Evolutionary conservation across 805 yeast genomes (phyloP), one percentile per base, ranked within the genome.

Genomic region (Wickerhamomyces sydowiorum): DNA sequence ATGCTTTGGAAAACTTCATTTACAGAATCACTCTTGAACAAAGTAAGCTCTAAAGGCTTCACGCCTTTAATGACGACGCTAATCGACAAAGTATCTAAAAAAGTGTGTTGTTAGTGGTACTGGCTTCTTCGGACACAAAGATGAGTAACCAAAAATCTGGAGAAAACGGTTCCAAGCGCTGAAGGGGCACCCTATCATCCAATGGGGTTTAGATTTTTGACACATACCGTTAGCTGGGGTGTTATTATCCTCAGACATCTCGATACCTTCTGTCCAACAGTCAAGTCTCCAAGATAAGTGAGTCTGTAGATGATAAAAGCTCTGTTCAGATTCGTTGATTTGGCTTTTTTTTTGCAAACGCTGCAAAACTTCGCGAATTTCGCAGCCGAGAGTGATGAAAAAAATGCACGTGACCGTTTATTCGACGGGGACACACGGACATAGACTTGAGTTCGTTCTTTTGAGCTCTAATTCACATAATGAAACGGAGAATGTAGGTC

Each of bases 1-100:
- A 86, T 61, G 14, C 83, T 71, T 54, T 77, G 78, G 46, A 67
- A 71, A 38, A 86, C 67, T 41, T 81, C 86, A 35, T 70, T 63
- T 38, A 84, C 54, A 17, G 80, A 60, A 47, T 80, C 88, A 37
- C 42, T 39, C 44, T 60, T 57, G 10, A 40, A 39, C 20, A 54
- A 34, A 24, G 47, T 43, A 12, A 52, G 23, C 42, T 48, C 51
- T 14, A 51, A 29, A 4, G 53, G 51, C 40, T 46, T 43, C 12
- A 31, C 34, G 28, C 45, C 49, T 19, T 47, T 47, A 19, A 44
- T 35, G 34, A 34, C 42, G 30, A 47, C 17, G 14, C 37, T 22
- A 39, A 50, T 34, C 5, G 39, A 37, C 39, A 50, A 34, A 21
- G 44, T 21, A 32, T 41, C 51, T 28, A 12, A 15, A 22, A 7